These are phyloP conservation scores for Heteromeles arbutifolia DNA, from an alignment of 306 rosid species.

Conservation along the genomic window DNA sequence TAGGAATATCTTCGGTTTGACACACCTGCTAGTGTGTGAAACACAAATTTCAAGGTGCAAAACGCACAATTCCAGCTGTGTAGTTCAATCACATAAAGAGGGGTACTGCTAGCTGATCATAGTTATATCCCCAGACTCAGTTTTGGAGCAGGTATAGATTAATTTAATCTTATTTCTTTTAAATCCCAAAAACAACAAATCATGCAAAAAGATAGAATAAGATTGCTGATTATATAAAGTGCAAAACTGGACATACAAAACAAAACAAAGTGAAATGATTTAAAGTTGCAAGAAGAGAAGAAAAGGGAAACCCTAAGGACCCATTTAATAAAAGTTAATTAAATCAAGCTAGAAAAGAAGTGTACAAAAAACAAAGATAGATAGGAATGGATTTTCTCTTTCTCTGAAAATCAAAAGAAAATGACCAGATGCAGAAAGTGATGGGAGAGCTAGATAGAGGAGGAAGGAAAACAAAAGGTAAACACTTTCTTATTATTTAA, in stretches of 20 bases:
- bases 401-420: slow-evolving; percentile 37
- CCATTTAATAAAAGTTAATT: slow-evolving; percentile 29
- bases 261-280: slow-evolving; percentile 11
- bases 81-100: slow-evolving; percentile 30
- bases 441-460: background rate
- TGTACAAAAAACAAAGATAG: slow-evolving; percentile 19
- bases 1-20: slow-evolving; percentile 18
- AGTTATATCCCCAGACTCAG: slow-evolving; percentile 6
- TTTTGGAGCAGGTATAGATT: slow-evolving; percentile 12
- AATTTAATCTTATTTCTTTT: slow-evolving; percentile 11
- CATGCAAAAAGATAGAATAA: slow-evolving; percentile 19
- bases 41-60: slow-evolving; percentile 28
- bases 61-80: slow-evolving; percentile 19
- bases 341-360: slow-evolving; percentile 28
- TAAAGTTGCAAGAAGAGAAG: slow-evolving; percentile 11
- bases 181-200: slow-evolving; percentile 27
- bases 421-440: slow-evolving; percentile 26
- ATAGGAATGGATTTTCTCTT: slow-evolving; percentile 24
- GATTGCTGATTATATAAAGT: background rate
- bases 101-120: background rate
- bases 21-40: slow-evolving; percentile 8
- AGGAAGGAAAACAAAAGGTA: background rate
- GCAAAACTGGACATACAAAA: slow-evolving; percentile 5
- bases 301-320: slow-evolving; percentile 38
- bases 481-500: background rate